Conservation (phyloP, 345 rosid species). For the Turritis glabra region DNA sequence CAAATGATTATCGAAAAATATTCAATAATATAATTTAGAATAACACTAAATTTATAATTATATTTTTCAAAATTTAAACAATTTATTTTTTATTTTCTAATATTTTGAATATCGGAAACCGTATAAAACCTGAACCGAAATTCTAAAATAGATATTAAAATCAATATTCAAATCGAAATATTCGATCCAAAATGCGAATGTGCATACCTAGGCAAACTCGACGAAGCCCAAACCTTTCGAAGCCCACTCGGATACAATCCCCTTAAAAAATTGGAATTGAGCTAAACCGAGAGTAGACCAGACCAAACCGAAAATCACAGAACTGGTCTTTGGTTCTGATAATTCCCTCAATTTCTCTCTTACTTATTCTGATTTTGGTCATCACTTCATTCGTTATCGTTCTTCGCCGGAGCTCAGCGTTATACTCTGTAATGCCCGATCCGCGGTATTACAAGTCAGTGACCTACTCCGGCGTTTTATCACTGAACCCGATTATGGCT, state of each 20-base stretch:
- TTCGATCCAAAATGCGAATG: no score
- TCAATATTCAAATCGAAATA: no score
- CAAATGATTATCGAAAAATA: no score
- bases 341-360: background rate
- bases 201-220: no score
- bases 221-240: no score
- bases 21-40: no score
- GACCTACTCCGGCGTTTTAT: slow-evolving; percentile 1
- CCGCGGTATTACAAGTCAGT: slow-evolving; percentile 5
- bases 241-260: background rate
- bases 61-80: no score
- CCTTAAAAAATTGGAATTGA: background rate
- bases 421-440: slow-evolving; percentile 23
- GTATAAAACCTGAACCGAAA: no score
- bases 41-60: no score
- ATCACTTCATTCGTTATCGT: background rate
- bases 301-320: background rate
- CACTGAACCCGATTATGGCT: slow-evolving; percentile 24
- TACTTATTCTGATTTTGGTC: background rate
- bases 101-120: no score
- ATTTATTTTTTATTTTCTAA: no score
- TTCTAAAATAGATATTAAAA: no score
- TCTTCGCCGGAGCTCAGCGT: slow-evolving; percentile 33
- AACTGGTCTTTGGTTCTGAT: background rate
- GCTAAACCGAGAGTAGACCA: background rate